Base-by-base conservation (phyloP, 2,329 filamentous ascomycete genomes). In the Ramularia endophylla region DNA sequence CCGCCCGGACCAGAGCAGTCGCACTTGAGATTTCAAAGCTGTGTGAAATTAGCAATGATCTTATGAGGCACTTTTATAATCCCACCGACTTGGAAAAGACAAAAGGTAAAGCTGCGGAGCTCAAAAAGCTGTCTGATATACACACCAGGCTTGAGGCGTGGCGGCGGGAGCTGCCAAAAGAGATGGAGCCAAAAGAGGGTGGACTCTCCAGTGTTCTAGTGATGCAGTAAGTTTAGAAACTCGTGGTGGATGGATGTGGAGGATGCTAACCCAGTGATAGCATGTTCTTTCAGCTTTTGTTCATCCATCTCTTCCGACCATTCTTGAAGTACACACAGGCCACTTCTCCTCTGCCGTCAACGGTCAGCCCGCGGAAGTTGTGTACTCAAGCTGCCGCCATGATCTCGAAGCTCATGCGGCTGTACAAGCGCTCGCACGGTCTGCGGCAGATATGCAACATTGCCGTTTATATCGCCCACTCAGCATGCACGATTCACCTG, bases 251-350 rank as follows among this genome's bases (percentile, higher is more conserved):
- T 13, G 20, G 22, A 29, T 7, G 32, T 16, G 16, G 19, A 16
- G 17, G 20, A 32, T 32, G 38, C 64, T 64, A 44, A 65, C 32
- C 12, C 3, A 12, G 16, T 4, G 2, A 3, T 41, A 95, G 89
- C 68, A 97, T 97, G 89, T 95, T 97, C 66, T 95, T 90, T 64
- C 89, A 97, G 58, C 75, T 97, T 1, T 80, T 95, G 34, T 94
- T 94, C 60, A 94, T 97, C 46, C 89, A 97, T 58, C 80, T 97
- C 4, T 97, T 95, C 70, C 81, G 90, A 4, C 90, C 92, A 0
- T 97, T 97, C 60, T 74, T 97, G 37, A 95, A 92, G 63, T 97
- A 95, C 59, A 83, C 79, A 3, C 87, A 85, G 36, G 70, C 78
- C 5, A 82, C 81, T 1, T 95, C 89, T 1, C 90, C 88, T 1